These are phyloP conservation scores for Amaranthus hypochondriacus DNA, from an alignment of 148 eudicot genomes.

Conservation along the genomic window DNA sequence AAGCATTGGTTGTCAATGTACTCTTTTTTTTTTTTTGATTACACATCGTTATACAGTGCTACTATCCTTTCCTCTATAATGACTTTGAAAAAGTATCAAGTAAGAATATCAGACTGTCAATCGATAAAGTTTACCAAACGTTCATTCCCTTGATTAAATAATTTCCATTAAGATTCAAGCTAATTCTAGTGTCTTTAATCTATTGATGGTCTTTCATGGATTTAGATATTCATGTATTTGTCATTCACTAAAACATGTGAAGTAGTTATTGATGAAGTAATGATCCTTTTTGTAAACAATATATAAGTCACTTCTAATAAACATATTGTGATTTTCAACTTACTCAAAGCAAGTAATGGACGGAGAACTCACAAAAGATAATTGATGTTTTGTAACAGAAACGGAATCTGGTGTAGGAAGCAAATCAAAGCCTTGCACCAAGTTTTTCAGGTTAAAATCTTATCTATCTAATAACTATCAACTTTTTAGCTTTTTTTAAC, in stretches of 20 bases:
- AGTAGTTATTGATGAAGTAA: constrained; percentile 1
- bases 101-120: too few species aligned
- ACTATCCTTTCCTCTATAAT: too few species aligned
- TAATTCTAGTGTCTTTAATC: not conserved
- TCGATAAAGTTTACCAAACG: not conserved
- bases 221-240: not conserved
- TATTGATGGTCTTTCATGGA: not conserved
- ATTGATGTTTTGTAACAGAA: constrained; percentile 81
- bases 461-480: constrained; percentile 38
- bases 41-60: too few species aligned
- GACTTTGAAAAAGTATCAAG: too few species aligned
- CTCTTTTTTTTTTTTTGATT: too few species aligned
- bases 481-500: constrained; percentile 14
- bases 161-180: not conserved
- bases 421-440: constrained; percentile 98
- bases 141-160: not conserved
- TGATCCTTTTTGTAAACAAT: not conserved
- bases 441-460: constrained; percentile 82
- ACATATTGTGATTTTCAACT: constrained; percentile 13
- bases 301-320: constrained; percentile 14
- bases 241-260: not conserved
- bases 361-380: constrained; percentile 39
- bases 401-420: constrained; percentile 92
- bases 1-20: too few species aligned
- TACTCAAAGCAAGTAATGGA: constrained; percentile 12